Evolutionary conservation across 768 basidiomycete genomes (phyloP), one percentile per base, ranked within the genome.

Genomic region (Pleurotus sapidus): DNA sequence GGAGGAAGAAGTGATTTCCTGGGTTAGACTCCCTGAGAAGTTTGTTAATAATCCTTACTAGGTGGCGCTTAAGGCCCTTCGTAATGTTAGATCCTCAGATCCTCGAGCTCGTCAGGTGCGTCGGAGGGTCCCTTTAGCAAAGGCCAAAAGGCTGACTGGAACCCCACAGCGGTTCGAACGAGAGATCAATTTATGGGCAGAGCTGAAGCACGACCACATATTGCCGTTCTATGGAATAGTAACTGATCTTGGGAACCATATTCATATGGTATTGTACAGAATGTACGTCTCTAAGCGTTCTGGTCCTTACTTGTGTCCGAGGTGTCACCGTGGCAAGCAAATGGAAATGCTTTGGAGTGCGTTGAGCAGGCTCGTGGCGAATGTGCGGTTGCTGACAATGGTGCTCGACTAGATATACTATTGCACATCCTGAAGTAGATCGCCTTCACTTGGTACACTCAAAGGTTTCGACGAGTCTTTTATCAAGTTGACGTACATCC

Each of bases 291-390:
- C 30, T 34, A 34, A 8, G 4, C 11, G 30, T 34, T 7, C 30
- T 2, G 43, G 37, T 34, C 23, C 24, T 37, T 20, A 27, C 20
- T 54, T n/a, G 4, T 20, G 51, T 24, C 37, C 37, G 9, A 84
- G 83, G 82, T 86, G 30, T 84, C 84, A 8, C 81, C 84, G 4
- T 86, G 84, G 84, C 83, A 84, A 69, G 72, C 76, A 37, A 77
- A 83, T 61, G 83, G 82, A 42, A 81, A 85, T 63, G 77, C 83
- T 17, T 70, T 79, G 0, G 76, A 79, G 84, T 82, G 61, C 56
- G 74, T 62, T 25, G 34, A 58, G 37, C 42, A 20, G 43, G 20
- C 15, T 45, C n/a, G 11, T 23, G 42, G 3, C 14, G 14, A 15
- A 45, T 45, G 20, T n/a, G 42, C 42, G 14, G 20, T 45, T 8